Conservation (phyloP, 306 rosid species). For the Pterocarpus santalinus region DNA sequence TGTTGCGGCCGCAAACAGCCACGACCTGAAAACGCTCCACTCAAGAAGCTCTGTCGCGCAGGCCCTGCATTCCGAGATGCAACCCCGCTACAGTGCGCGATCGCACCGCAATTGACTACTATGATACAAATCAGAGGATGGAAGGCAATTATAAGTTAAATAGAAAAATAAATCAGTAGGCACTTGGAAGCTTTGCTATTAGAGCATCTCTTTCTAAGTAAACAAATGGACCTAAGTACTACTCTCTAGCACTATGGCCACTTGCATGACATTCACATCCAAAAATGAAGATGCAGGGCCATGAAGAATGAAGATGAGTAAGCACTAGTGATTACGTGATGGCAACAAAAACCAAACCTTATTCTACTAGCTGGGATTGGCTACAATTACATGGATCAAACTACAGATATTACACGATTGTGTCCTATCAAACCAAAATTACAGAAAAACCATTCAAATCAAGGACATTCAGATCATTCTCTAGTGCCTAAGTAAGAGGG, state of each 20-base stretch:
- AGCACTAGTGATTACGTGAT: background rate
- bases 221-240: slow-evolving; percentile 33
- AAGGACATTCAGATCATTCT: background rate
- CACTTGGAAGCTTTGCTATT: background rate
- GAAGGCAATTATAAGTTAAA: background rate
- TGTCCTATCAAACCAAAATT: background rate
- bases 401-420: background rate
- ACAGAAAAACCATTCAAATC: background rate
- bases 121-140: background rate
- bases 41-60: too few relatives aligned
- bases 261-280: slow-evolving; percentile 19
- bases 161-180: slow-evolving; percentile 1
- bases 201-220: slow-evolving; percentile 14
- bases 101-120: too few relatives aligned
- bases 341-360: background rate
- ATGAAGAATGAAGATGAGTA: background rate
- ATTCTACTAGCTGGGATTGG: background rate
- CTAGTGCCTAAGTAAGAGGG: background rate
- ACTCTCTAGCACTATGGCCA: background rate
- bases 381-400: background rate
- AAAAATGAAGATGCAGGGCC: background rate
- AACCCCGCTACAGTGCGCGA: too few relatives aligned
- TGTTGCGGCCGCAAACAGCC: too few relatives aligned
- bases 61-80: too few relatives aligned
- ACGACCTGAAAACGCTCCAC: too few relatives aligned